Conservation (phyloP, 2,329 filamentous ascomycete genomes). For the Diaporthe citri region DNA sequence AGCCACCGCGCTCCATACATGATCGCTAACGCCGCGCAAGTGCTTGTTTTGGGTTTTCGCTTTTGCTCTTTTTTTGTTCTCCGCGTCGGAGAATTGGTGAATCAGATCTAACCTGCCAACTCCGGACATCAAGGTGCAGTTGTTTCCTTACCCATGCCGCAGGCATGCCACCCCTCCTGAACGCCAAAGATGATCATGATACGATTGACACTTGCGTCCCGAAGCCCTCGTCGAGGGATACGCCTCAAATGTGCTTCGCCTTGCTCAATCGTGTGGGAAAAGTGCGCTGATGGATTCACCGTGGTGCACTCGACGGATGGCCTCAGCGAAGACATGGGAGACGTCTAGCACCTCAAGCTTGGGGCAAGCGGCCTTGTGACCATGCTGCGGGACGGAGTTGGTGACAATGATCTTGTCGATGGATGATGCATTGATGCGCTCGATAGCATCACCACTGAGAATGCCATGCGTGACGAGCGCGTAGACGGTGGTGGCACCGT, state of each 20-base stretch:
- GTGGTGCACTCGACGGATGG: conserved; percentile 95
- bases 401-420: conserved; percentile 96
- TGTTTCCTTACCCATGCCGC: conserved; percentile 36
- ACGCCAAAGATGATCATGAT: conserved; percentile 37
- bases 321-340: conserved; percentile 92
- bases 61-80: conserved; percentile 30
- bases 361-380: conserved; percentile 81
- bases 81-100: conserved; percentile 9
- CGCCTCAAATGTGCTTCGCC: neutral
- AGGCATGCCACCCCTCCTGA: conserved; percentile 23
- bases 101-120: conserved; percentile 39
- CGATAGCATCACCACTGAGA: conserved; percentile 93
- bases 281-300: conserved; percentile 97
- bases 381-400: conserved; percentile 91
- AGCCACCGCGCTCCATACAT: conserved; percentile 7
- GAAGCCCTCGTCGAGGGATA: neutral
- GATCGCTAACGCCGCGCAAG: conserved; percentile 14
- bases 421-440: conserved; percentile 91
- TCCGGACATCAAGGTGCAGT: conserved; percentile 34
- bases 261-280: conserved; percentile 81
- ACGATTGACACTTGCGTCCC: conserved; percentile 12
- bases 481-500: conserved; percentile 91
- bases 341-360: conserved; percentile 95
- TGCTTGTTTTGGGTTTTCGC: conserved; percentile 35
- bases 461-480: conserved; percentile 96